Percentiles rank a stretch among this genome's conserved stretches.
phyloP scores from a whole-genome alignment of 192 early-diverging fungal species.

The Entrophospora sp. region DNA sequence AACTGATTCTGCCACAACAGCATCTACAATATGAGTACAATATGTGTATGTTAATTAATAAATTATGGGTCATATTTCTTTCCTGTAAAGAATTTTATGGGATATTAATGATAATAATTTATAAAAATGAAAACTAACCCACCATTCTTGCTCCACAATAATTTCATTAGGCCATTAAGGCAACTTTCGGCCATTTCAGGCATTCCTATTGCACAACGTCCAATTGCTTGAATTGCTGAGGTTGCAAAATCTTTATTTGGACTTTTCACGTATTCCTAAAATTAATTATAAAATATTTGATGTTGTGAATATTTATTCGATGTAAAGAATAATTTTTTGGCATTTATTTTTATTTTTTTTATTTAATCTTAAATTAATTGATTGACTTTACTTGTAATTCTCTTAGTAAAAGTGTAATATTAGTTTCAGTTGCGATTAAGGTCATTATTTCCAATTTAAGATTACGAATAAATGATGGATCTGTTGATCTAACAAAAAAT shows the following conservation, averaged over 20 bases:
- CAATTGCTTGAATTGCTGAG: conserved; percentile 55
- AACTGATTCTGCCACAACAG: conserved; percentile 66
- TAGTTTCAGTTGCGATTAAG: conserved; percentile 53
- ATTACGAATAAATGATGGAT: conserved; percentile 68
- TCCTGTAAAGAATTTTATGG: too few species aligned
- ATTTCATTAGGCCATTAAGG: conserved; percentile 45
- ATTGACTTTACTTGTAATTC: conserved; percentile 56
- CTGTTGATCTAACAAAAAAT: conserved; percentile 75
- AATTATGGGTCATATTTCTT: too few species aligned
- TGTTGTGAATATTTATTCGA: too few species aligned
- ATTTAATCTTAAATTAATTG: background rate
- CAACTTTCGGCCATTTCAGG: conserved; percentile 48
- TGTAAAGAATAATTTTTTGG: too few species aligned
- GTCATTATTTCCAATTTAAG: conserved; percentile 82
- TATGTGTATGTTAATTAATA: too few species aligned
- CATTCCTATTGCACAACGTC: conserved; percentile 45
- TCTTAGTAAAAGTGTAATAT: conserved; percentile 57
- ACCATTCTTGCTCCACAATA: conserved; percentile 51
- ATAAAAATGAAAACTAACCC: conserved; percentile 8
- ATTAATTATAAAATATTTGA: too few species aligned
- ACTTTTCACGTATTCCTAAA: conserved; percentile 59
- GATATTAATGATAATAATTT: background rate
- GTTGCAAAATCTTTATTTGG: conserved; percentile 58
- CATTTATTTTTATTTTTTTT: too few species aligned
- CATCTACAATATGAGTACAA: too few species aligned